Evolutionary conservation across 2,329 filamentous ascomycete genomes (phyloP).

Genomic region (Ophiostoma tasmaniense): DNA sequence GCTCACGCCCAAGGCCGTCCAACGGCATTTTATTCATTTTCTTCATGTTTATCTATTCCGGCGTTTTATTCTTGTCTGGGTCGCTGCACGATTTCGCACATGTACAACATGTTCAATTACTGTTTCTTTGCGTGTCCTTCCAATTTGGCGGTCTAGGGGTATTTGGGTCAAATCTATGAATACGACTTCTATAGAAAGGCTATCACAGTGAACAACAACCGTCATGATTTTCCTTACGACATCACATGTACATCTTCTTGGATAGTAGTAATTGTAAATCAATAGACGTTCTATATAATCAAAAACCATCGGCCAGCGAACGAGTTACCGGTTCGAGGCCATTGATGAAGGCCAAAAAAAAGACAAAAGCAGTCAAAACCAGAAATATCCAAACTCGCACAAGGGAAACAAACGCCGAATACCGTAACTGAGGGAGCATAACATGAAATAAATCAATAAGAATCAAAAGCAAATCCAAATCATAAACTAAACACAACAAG

Average conservation of each 20-base stretch:
- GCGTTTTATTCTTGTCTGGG: not conserved
- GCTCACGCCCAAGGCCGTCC: too few species aligned
- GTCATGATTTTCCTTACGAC: not conserved
- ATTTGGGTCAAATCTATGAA: not conserved
- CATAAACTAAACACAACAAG: not conserved
- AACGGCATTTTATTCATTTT: not conserved
- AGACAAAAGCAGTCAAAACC: not conserved
- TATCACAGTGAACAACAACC: too few species aligned
- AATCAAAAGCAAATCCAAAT: not conserved
- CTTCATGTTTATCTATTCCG: not conserved
- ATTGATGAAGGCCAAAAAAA: not conserved
- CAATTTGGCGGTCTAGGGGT: not conserved
- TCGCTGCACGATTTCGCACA: not conserved
- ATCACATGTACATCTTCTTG: not conserved
- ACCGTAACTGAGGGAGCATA: not conserved
- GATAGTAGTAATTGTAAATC: not conserved
- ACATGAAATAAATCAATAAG: not conserved
- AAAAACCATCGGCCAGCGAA: not conserved
- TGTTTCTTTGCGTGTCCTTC: not conserved
- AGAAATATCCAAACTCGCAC: conserved; percentile 5
- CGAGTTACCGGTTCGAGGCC: not conserved
- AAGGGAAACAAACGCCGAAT: conserved; percentile 9
- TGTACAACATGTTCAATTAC: not conserved
- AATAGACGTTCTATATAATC: not conserved
- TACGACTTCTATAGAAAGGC: too few species aligned